Percentiles rank a stretch among this genome's conserved stretches.
Evolutionary conservation across 306 rosid species (phyloP).

Genomic region (Cucurbita ficifolia): DNA sequence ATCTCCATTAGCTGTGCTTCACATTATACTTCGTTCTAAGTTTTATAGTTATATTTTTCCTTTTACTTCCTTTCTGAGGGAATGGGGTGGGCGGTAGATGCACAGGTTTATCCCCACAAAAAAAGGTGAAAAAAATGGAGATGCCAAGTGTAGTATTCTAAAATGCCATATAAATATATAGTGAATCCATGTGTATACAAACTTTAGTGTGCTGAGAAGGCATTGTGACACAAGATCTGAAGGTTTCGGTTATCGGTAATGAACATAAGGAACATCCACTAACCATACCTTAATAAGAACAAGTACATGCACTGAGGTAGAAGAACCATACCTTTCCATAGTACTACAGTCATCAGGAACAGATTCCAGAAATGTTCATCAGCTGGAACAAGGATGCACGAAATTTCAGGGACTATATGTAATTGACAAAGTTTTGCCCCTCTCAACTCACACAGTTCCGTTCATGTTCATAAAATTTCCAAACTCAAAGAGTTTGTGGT

Average conservation of each 20-base stretch:
- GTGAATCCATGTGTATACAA: not conserved
- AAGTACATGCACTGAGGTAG: not conserved
- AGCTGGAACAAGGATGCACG: not conserved
- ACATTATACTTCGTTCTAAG: not conserved
- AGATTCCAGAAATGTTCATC: conserved; percentile 1
- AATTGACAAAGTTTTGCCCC: not conserved
- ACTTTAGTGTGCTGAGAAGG: not conserved
- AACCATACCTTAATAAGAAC: not conserved
- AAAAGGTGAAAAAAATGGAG: no score
- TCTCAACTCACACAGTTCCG: not conserved
- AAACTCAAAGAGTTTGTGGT: not conserved
- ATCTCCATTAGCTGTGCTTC: not conserved
- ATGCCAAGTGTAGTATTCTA: no score
- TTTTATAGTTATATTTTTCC: not conserved
- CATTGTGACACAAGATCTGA: not conserved
- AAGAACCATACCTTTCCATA: not conserved
- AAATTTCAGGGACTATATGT: not conserved
- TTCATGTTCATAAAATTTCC: not conserved
- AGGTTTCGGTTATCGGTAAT: not conserved
- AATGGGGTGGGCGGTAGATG: not conserved
- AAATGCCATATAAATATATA: not conserved
- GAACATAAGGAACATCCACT: not conserved
- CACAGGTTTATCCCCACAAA: not conserved
- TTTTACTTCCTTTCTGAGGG: not conserved
- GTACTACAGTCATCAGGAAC: not conserved